These are phyloP conservation scores for Wickerhamomyces sp. DNA, from an alignment of 1,139 yeast species.

Conservation along the genomic window DNA sequence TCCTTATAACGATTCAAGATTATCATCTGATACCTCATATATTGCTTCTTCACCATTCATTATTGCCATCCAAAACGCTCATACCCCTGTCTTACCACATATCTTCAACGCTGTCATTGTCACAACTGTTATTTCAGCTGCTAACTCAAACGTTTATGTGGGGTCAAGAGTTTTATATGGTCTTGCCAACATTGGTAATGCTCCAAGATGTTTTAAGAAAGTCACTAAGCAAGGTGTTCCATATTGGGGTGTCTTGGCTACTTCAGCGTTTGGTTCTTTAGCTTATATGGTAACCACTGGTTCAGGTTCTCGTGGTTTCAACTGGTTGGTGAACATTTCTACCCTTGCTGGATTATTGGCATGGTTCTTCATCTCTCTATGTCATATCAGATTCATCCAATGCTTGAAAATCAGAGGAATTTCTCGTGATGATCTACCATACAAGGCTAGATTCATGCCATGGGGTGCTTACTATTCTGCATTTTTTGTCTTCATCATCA, in stretches of 20 bases:
- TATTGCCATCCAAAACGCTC: constrained; percentile 59
- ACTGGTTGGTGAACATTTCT: constrained; percentile 79
- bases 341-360: constrained; percentile 73
- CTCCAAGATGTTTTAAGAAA: constrained; percentile 49
- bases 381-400: constrained; percentile 65
- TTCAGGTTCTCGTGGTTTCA: constrained; percentile 65
- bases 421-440: constrained; percentile 61
- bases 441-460: constrained; percentile 66
- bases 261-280: constrained; percentile 57
- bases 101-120: constrained; percentile 74
- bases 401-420: constrained; percentile 56
- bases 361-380: constrained; percentile 63
- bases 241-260: constrained; percentile 48
- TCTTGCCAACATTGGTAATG: constrained; percentile 55
- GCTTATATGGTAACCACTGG: constrained; percentile 59
- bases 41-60: constrained; percentile 75
- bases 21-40: constrained; percentile 38
- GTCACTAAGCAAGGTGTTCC: constrained; percentile 69
- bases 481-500: constrained; percentile 41
- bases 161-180: constrained; percentile 72
- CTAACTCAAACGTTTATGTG: constrained; percentile 74
- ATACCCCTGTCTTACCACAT: constrained; percentile 63
- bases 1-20: constrained; percentile 66
- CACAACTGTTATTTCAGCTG: constrained; percentile 69
- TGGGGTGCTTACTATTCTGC: constrained; percentile 54